Conservation (phyloP, 2,329 filamentous ascomycete genomes). For the Cercospora zeae-maydis region DNA sequence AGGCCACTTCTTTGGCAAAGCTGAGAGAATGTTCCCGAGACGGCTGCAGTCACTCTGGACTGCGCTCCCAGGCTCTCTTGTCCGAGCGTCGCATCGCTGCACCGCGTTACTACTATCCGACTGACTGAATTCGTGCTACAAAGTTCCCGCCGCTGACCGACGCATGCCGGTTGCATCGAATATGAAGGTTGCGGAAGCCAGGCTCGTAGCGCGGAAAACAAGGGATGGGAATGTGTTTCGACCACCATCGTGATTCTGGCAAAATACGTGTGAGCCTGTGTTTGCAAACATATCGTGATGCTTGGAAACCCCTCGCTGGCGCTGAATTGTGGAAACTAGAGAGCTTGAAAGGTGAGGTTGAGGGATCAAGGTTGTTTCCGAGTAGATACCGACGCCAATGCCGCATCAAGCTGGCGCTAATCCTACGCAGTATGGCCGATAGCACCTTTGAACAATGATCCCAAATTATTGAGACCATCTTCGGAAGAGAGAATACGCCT, state of each 20-base stretch:
- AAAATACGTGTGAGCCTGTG: background rate
- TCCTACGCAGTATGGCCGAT: constrained; percentile 11
- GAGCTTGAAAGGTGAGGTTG: background rate
- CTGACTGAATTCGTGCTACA: no score
- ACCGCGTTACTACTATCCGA: no score
- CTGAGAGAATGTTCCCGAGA: background rate
- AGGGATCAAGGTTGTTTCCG: background rate
- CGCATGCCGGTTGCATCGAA: no score
- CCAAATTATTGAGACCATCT: constrained; percentile 30
- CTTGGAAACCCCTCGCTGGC: background rate
- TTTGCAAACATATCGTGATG: background rate
- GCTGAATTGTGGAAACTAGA: background rate
- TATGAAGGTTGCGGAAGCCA: no score
- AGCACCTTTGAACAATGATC: constrained; percentile 28
- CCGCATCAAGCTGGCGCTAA: background rate
- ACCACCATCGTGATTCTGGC: background rate
- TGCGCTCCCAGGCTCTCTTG: background rate
- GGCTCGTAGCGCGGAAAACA: no score
- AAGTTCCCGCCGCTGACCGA: no score
- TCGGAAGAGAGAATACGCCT: constrained; percentile 66
- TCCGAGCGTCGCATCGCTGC: no score
- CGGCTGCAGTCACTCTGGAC: background rate
- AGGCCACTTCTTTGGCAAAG: background rate
- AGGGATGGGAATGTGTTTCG: background rate
- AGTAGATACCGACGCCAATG: background rate